Evolutionary conservation across 129 eudicot genomes (phyloP), one percentile per base, ranked within the genome.

Genomic region (Artemisia annua): DNA sequence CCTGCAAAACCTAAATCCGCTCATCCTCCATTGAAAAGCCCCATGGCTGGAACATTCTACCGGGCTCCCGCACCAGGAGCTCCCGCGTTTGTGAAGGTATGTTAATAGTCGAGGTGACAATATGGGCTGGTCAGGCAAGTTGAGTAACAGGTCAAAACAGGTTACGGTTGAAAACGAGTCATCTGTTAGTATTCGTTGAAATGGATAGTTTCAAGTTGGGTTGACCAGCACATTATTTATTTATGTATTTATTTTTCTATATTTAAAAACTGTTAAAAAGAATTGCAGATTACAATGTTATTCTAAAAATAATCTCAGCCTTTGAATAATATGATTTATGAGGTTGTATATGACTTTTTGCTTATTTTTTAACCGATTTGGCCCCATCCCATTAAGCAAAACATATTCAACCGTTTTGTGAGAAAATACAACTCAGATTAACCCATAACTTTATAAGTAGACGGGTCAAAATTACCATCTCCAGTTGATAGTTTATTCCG

Each of bases 31-130:
- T 19, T 92, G 17, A 89, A 87, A 71, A 84, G 85, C 75, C 98
- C 98, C 58, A 92, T 92, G 96, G 94, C 96, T 55, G 98, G 98
- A 77, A 92, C 87, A 39, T 89, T 92, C 67, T 92, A 92, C 35
- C 93, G 98, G 26, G 35, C 83, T 70, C 94, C 98, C 2, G 91
- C 88, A 51, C 98, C 98, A 67, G 96, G 96, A 11, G 85, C 85
- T 46, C 91, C 98, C 2, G 56, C 90, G 20, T 92, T 89, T 80
- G 91, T 89, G 30, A 89, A 89, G 98, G 98, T 89, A 63, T 46
- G 46, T 12, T 55, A 65, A 51, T 50, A 16, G 19, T 55, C 26
- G 48, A 70, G 16, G 12, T 49, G 62, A 13, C 17, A 44, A 46
- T 1, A 72, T 59, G 67, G 14, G 17, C 39, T 5, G n/a, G 10